These are phyloP conservation scores for Coccomyxa subellipsoidea DNA, from an alignment of 163 green algal species.

Conservation along the genomic window DNA sequence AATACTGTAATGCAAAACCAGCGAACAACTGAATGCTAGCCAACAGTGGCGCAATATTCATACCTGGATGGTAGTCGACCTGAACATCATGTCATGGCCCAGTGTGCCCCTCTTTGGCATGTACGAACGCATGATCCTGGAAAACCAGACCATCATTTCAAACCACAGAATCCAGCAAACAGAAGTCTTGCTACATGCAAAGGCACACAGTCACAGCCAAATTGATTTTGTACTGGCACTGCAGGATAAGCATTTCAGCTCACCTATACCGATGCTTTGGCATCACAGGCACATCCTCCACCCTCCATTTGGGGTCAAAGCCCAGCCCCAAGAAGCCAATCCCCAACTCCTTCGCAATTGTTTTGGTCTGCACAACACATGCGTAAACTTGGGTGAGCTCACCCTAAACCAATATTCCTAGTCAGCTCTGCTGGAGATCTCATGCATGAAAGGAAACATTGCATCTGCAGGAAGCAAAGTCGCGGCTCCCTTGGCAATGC, in stretches of 20 bases:
- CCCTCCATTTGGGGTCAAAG: constrained; percentile 90
- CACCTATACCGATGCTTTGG: constrained; percentile 74
- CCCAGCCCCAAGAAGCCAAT: constrained; percentile 87
- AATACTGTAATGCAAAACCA: too few species aligned
- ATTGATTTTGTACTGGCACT: too few species aligned
- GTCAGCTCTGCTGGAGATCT: too few species aligned
- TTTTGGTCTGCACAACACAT: constrained; percentile 70
- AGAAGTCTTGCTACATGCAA: too few species aligned
- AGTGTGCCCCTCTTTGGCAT: constrained; percentile 92
- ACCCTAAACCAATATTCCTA: too few species aligned
- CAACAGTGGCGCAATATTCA: too few species aligned
- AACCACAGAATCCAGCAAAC: too few species aligned
- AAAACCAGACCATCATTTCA: too few species aligned
- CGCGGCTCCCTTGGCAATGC: neutral
- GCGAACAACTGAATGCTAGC: neutral
- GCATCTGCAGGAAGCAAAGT: neutral
- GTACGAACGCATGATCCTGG: constrained; percentile 92
- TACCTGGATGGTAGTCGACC: constrained; percentile 96
- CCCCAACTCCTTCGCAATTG: constrained; percentile 81
- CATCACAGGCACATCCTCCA: constrained; percentile 90
- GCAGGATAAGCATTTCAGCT: neutral
- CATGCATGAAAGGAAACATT: neutral
- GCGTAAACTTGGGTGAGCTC: too few species aligned
- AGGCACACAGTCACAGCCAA: too few species aligned
- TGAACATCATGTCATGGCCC: constrained; percentile 99